These are phyloP conservation scores for Globisporangium polare DNA, from an alignment of 352 stramenopile species.

Conservation along the genomic window DNA sequence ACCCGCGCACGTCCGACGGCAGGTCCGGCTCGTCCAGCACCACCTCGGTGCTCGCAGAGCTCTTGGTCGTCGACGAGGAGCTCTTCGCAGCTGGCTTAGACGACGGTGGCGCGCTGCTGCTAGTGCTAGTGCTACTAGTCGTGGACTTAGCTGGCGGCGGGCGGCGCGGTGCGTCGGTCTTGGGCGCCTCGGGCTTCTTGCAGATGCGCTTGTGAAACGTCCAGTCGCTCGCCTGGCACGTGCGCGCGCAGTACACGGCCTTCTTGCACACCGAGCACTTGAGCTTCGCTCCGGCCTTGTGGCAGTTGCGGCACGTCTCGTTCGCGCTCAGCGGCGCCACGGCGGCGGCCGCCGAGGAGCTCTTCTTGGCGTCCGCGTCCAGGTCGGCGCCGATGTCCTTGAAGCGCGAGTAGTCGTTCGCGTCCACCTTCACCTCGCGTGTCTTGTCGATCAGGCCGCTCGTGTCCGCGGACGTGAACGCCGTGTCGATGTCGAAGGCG, in stretches of 20 bases:
- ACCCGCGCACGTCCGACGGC: conserved; percentile 54
- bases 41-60: conserved; percentile 32
- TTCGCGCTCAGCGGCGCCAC: conserved; percentile 3
- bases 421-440: conserved; percentile 62
- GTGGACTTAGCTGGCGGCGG: conserved; percentile 9
- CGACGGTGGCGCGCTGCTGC: background rate
- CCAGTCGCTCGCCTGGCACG: conserved; percentile 83
- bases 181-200: conserved; percentile 70
- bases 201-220: conserved; percentile 86
- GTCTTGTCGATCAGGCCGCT: conserved; percentile 60
- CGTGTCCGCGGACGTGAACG: conserved; percentile 22
- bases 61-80: conserved; percentile 16
- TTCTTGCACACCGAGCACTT: conserved; percentile 89
- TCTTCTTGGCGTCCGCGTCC: conserved; percentile 29
- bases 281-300: conserved; percentile 68
- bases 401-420: conserved; percentile 87
- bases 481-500: background rate
- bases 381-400: conserved; percentile 58
- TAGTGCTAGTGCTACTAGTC: background rate
- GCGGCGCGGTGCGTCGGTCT: conserved; percentile 39
- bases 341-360: background rate
- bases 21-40: conserved; percentile 69
- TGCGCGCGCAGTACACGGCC: conserved; percentile 71
- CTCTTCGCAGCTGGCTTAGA: conserved; percentile 1
- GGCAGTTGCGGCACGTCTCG: conserved; percentile 73